Base-by-base conservation (phyloP, 2,329 filamentous ascomycete species). In the Paecilomyces dactylethromorphus region DNA sequence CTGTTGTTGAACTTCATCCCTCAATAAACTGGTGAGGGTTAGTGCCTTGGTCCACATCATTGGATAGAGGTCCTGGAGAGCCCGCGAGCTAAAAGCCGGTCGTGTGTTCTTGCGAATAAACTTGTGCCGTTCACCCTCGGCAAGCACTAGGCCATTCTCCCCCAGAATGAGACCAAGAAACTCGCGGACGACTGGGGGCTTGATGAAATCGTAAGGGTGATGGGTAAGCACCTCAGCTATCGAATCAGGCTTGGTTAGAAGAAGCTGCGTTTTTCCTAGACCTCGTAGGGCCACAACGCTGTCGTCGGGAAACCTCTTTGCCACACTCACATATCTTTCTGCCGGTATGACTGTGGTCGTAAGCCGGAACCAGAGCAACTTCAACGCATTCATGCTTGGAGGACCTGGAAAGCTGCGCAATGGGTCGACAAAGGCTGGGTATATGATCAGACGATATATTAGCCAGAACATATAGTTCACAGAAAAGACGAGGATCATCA, bases 41-140 rank as follows among this genome's bases (percentile, higher is more conserved):
- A 81, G 74, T 0, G 86, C 81, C 74, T 92, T 92, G 29, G 74
- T 67, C 89, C 90, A 94, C 71, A 94, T 92, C 7, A 87, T 76
- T 0, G 89, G 86, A 66, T 92, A 91, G 24, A 94, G 76, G 60
- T 91, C 83, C 70, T 91, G 92, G 71, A 92, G 78, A 66, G 92
- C 88, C 18, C 89, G 82, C 66, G 89, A 92, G 31, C 84, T 81
- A 71, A 94, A 94, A 3, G 89, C 88, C 0, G 89, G 90, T 74
- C 86, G 83, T 32, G 93, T 81, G 55, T 86, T 84, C 69, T 87
- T 90, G 50, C 90, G 82, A 72, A 90, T 87, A 21, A 82, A 74
- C 74, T 88, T 91, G 74, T 95, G 91, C 69, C 91, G 88, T 12
- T 93, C 89, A 29, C 91, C 91, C 72, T 95, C 91, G 6, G 90